Percentiles rank a stretch among this genome's conserved stretches.
These are phyloP conservation scores for Allium fistulosum DNA, from an alignment of 106 monocot genomes.

Conservation along the genomic window DNA sequence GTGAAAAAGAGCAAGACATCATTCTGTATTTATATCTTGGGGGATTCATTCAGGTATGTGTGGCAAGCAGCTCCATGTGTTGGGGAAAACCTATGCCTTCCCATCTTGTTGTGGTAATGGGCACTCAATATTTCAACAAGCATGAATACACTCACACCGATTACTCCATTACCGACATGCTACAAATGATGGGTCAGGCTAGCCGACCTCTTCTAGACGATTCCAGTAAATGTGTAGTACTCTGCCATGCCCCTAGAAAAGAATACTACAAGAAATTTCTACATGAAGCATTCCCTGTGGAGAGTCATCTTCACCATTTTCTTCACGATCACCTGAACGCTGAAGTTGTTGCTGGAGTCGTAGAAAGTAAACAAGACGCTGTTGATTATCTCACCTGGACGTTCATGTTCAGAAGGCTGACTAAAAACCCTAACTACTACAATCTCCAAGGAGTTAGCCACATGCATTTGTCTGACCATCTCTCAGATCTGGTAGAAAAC, in stretches of 20 bases:
- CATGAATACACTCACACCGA: slow-evolving; percentile 82
- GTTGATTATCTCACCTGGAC: slow-evolving; percentile 99
- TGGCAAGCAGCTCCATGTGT: slow-evolving; percentile 73
- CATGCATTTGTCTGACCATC: slow-evolving; percentile 87
- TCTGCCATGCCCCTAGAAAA: slow-evolving; percentile 84
- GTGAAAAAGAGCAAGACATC: slow-evolving; percentile 64
- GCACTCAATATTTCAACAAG: slow-evolving; percentile 75
- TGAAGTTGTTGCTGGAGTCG: slow-evolving; percentile 75
- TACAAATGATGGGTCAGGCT: slow-evolving; percentile 97
- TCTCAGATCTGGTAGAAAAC: slow-evolving; percentile 76
- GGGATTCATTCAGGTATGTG: slow-evolving; percentile 83
- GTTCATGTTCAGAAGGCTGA: slow-evolving; percentile 91
- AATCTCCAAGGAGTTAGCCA: slow-evolving; percentile 93
- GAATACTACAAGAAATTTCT: slow-evolving; percentile 96
- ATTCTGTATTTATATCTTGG: slow-evolving; percentile 58
- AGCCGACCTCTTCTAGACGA: slow-evolving; percentile 80
- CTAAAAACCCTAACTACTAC: slow-evolving; percentile 89
- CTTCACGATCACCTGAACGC: slow-evolving; percentile 94
- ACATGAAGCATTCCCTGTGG: slow-evolving; percentile 88
- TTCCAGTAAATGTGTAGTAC: slow-evolving; percentile 84
- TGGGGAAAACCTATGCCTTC: slow-evolving; percentile 77
- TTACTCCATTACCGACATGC: slow-evolving; percentile 83
- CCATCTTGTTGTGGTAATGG: slow-evolving; percentile 88
- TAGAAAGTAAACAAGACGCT: slow-evolving; percentile 94
- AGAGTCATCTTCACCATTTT: slow-evolving; percentile 92